Conservation (phyloP, 2,329 filamentous ascomycete species). For the Dendrostoma leiphaemia region DNA sequence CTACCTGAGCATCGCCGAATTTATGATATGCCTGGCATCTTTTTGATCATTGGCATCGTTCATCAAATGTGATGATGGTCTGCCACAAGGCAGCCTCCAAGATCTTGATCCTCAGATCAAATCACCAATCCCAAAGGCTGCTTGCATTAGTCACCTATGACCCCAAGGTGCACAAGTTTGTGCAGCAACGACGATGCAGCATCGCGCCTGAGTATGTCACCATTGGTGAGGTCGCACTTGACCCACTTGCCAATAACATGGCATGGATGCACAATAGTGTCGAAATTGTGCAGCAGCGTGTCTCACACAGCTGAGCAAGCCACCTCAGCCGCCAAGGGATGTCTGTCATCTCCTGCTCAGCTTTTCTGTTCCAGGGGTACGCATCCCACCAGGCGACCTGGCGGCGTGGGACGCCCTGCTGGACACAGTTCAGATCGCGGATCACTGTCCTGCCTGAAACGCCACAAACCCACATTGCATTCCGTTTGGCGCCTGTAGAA, state of each 20-base stretch:
- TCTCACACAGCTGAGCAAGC: neutral
- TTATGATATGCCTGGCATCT: neutral
- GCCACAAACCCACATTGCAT: conserved; percentile 8
- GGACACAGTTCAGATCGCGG: neutral
- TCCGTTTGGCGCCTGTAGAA: neutral
- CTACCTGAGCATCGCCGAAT: neutral
- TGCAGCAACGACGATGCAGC: neutral
- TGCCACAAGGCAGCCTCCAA: neutral
- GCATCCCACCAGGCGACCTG: neutral
- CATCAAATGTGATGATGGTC: neutral
- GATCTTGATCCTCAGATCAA: too few relatives aligned
- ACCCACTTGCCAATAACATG: neutral
- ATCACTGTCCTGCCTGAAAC: neutral
- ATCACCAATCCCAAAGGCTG: neutral
- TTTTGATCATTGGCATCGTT: neutral
- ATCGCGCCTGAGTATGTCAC: neutral
- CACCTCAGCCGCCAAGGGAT: neutral
- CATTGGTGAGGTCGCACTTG: neutral
- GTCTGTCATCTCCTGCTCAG: too few relatives aligned
- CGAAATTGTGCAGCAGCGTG: neutral
- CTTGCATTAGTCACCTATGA: neutral
- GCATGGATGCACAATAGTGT: neutral
- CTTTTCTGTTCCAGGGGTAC: neutral
- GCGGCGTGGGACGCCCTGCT: neutral
- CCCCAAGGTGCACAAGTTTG: neutral